A percentile compares a stretch with the other conserved stretches of the same genome.
Evolutionary conservation across 2,329 filamentous ascomycete species (phyloP).

Genomic region (Nannizziopsis arthrosporioides): DNA sequence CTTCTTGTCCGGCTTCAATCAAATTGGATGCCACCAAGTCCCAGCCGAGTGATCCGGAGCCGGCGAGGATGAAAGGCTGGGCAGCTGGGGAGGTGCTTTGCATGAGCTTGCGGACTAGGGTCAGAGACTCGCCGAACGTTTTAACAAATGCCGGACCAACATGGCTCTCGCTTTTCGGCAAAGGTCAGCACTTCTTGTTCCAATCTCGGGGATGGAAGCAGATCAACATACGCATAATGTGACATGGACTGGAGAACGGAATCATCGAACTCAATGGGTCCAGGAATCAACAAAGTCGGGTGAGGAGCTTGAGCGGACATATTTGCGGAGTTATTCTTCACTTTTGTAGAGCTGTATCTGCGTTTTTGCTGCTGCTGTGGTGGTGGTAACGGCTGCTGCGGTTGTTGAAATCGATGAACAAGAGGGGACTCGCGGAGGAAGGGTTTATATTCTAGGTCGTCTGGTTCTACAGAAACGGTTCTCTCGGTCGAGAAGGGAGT

Average conservation of each 20-base stretch:
- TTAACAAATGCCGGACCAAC: conserved; percentile 81
- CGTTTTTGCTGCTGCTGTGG: conserved; percentile 2
- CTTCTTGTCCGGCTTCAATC: conserved; percentile 77
- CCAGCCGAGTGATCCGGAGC: conserved; percentile 93
- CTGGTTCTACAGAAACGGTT: conserved; percentile 36
- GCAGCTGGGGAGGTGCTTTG: conserved; percentile 70
- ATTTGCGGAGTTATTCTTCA: conserved; percentile 24
- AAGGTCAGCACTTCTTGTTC: background rate
- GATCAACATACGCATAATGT: conserved; percentile 52
- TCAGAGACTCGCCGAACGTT: conserved; percentile 78
- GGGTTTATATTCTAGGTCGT: conserved; percentile 45
- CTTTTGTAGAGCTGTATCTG: conserved; percentile 15
- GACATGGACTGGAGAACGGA: conserved; percentile 88
- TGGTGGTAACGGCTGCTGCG: background rate
- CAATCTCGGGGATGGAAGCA: background rate
- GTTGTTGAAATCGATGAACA: conserved; percentile 8
- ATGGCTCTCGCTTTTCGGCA: conserved; percentile 68
- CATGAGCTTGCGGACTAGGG: conserved; percentile 85
- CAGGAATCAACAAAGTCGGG: conserved; percentile 80
- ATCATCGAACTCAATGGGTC: conserved; percentile 98
- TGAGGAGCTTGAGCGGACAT: conserved; percentile 52
- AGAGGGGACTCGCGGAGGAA: conserved; percentile 24
- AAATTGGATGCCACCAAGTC: conserved; percentile 92
- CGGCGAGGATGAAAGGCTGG: conserved; percentile 87
- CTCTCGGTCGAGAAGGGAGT: conserved; percentile 53